Percentiles rank a stretch among this genome's conserved stretches.
These are phyloP conservation scores for Vanrija pseudolonga DNA, from an alignment of 1,284 basidiomycete genomes.

Conservation along the genomic window DNA sequence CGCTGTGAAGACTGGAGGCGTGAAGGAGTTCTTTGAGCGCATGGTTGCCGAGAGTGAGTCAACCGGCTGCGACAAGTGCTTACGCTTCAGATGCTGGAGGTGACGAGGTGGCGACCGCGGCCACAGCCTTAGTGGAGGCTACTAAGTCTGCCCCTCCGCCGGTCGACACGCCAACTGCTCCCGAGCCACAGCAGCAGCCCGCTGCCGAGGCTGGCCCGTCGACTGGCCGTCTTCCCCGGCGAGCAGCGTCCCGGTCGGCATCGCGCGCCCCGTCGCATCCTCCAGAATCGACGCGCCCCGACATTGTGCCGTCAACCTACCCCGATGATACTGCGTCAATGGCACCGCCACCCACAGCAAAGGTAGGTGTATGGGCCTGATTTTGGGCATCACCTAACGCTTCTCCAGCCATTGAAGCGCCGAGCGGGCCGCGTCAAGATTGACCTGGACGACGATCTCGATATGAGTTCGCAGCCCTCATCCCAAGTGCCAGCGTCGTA, in stretches of 20 bases:
- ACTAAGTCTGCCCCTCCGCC: background rate
- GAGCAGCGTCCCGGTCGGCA: background rate
- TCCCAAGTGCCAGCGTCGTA: slow-evolving; percentile 2
- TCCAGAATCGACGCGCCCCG: background rate
- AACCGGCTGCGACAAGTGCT: no score
- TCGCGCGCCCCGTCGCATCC: slow-evolving; percentile 4
- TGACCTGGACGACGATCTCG: slow-evolving; percentile 17
- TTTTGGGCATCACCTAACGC: background rate
- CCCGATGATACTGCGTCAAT: slow-evolving; percentile 22
- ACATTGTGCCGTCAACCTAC: slow-evolving; percentile 34
- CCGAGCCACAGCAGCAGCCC: background rate
- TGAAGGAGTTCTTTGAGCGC: slow-evolving; percentile 20
- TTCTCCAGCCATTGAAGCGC: slow-evolving; percentile 22
- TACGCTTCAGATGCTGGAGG: background rate
- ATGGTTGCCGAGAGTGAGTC: background rate
- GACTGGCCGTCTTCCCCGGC: background rate
- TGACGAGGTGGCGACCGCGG: background rate
- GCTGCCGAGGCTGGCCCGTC: background rate
- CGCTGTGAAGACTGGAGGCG: slow-evolving; percentile 20
- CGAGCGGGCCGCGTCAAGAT: slow-evolving; percentile 22
- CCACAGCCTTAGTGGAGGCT: background rate
- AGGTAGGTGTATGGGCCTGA: slow-evolving; percentile 1
- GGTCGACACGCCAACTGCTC: no score
- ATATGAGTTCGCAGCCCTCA: slow-evolving; percentile 1
- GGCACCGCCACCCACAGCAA: background rate